Conservation (phyloP, 495 filamentous ascomycete species). For the Penicillium maclennaniae region DNA sequence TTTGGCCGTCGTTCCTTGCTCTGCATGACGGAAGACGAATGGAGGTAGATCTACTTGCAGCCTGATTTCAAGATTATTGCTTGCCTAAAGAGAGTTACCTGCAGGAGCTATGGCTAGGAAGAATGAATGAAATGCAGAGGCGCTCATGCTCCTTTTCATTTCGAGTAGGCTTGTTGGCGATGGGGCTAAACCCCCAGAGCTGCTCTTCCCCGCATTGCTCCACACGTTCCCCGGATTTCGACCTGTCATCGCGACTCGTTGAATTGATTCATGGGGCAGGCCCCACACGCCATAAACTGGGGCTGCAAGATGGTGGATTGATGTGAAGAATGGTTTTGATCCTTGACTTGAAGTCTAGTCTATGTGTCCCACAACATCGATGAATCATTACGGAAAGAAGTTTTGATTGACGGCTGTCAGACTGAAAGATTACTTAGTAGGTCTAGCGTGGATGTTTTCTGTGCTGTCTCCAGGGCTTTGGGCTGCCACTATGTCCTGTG, state of each 20-base stretch:
- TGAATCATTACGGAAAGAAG: neutral
- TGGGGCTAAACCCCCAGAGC: neutral
- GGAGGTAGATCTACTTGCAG: neutral
- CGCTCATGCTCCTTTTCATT: neutral
- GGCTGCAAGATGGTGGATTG: neutral
- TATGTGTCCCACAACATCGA: neutral
- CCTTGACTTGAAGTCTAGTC: neutral
- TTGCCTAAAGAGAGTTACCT: neutral
- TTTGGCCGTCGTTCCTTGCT: neutral
- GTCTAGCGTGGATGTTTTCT: neutral
- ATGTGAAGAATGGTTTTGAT: neutral
- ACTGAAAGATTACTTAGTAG: too few relatives aligned
- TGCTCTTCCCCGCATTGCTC: conserved; percentile 9
- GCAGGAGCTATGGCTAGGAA: neutral
- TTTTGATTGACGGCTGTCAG: neutral
- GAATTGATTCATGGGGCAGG: neutral
- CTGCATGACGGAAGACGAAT: neutral
- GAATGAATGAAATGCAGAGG: neutral
- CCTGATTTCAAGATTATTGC: neutral
- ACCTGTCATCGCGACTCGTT: neutral
- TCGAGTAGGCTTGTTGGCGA: neutral
- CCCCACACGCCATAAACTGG: conserved; percentile 8
- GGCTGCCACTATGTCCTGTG: too few relatives aligned
- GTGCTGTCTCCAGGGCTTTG: too few relatives aligned
- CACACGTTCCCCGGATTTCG: conserved; percentile 12